These are phyloP conservation scores for Cochlearia excelsa DNA, from an alignment of 345 rosid genomes.

Conservation along the genomic window DNA sequence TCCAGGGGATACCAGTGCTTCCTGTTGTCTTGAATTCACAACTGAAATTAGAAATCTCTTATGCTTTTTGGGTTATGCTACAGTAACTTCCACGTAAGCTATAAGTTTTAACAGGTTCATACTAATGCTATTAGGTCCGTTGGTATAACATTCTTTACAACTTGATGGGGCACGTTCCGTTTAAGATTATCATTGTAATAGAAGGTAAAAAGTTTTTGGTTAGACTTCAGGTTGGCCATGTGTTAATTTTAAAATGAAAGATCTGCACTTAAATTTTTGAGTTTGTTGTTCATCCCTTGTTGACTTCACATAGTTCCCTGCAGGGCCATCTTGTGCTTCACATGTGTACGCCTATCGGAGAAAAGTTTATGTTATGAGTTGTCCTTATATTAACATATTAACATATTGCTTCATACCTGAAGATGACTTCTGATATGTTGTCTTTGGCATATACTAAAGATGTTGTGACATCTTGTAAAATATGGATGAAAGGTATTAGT, in stretches of 20 bases:
- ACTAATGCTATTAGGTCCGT: constrained; percentile 67
- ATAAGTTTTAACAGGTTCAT: constrained; percentile 60
- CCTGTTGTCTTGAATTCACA: constrained; percentile 20
- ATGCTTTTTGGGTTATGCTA: constrained; percentile 34
- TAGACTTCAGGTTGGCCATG: constrained; percentile 46
- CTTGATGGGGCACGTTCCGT: constrained; percentile 68
- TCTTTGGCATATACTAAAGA: constrained; percentile 28
- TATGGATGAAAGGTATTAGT: constrained; percentile 11
- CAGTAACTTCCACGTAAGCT: constrained; percentile 42
- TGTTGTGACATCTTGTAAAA: constrained; percentile 18
- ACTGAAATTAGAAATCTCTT: constrained; percentile 28
- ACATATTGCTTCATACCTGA: constrained; percentile 28
- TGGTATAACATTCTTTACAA: constrained; percentile 65
- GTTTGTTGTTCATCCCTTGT: constrained; percentile 40
- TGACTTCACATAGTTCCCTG: constrained; percentile 72
- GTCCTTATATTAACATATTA: constrained; percentile 27
- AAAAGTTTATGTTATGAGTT: constrained; percentile 43
- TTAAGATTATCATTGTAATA: constrained; percentile 57
- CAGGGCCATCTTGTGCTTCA: constrained; percentile 66
- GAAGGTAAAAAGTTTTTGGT: constrained; percentile 58
- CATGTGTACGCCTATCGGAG: constrained; percentile 56
- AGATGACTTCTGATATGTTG: constrained; percentile 34
- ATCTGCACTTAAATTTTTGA: constrained; percentile 39
- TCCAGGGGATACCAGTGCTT: constrained; percentile 23
- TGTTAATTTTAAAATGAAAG: constrained; percentile 40